Evolutionary conservation across 148 eudicot genomes (phyloP), one percentile per base, ranked within the genome.

Genomic region (Vaccinium vitisidaea): DNA sequence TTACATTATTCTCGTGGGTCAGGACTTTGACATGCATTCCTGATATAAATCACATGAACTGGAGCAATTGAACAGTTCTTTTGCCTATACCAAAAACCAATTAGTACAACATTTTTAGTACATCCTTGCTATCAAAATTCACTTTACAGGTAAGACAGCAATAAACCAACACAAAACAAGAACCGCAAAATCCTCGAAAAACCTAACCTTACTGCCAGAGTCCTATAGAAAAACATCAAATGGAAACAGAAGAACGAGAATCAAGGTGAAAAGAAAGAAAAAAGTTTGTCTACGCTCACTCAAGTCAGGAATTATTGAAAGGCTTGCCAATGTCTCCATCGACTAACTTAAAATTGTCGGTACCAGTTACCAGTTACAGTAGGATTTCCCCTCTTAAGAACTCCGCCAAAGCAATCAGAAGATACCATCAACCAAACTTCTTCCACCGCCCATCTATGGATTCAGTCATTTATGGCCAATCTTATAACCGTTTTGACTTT

Each of bases 101-200:
- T 89, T 14, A 65, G 30, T 89, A 90, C 91, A 90, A 90, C 90
- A 92, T 84, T 87, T 79, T 48, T 11, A 49, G 48, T 83, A 77
- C 91, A 88, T 85, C 88, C 86, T 87, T 86, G 81, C 90, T 87
- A 91, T 85, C 87, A 88, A 88, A 90, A 88, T 69, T 90, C 86
- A 90, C 92, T 92, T 92, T 92, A 92, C 94, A 92, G 86, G 86
- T 86, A 83, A 86, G 87, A 89, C 67, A 75, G 53, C 71, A 56
- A 75, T 69, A 81, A 73, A 77, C 77, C 77, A 21, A 49, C 63
- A 88, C 67, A 84, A 84, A 56, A 82, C 52, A 79, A 23, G 50
- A 69, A 48, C 6, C 43, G 81, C 11, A 79, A 63, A 84, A 77
- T 78, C 85, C 82, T 77, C 70, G 74, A 74, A 82, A 85, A 82